Evolutionary conservation across 2,329 filamentous ascomycete genomes (phyloP), one percentile per base, ranked within the genome.

Genomic region (Raffaelea deltoideospora): DNA sequence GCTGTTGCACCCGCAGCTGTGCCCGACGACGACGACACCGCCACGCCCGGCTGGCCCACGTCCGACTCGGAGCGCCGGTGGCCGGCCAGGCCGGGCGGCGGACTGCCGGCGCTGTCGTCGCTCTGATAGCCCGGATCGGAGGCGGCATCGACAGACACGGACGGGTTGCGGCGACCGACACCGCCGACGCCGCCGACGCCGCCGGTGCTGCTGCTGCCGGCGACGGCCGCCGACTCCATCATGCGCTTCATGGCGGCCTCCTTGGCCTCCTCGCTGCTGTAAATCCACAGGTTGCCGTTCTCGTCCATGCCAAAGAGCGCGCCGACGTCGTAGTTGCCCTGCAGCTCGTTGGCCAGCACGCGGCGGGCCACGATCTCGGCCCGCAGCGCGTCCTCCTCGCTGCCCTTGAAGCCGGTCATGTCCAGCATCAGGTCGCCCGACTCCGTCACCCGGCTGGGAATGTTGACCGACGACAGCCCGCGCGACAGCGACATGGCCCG

Each of bases 211-310:
- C n/a, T n/a, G n/a, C n/a, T n/a, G n/a, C n/a, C n/a, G 14, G 61
- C 58, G 34, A 72, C 53, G 10, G 65, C 60, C 8, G 66, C 60
- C 9, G 64, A 59, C 38, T 71, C 67, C 42, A 69, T 64, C 2
- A 68, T 69, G 47, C 62, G 69, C 53, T 79, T 77, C 61, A 79
- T 79, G 23, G 88, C 88, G 7, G 82, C 80, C 49, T 90, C 80
- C 52, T 95, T 96, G 19, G 90, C 86, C 51, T 94, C 87, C 55
- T 96, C 87, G 49, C 87, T 96, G 59, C 86, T 90, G 61, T 98
- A 98, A 46, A 98, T 96, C 88, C 90, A 96, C n/a, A 98, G 67
- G 50, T 98, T 98, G 7, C 90, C 90, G 41, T 90, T 76, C 51
- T 93, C 86, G 52, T 98, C 90, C 31, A 90, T 88, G 11, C 87